Base-by-base conservation (phyloP, 257 asterid species). In the Rauvolfia tetraphylla region DNA sequence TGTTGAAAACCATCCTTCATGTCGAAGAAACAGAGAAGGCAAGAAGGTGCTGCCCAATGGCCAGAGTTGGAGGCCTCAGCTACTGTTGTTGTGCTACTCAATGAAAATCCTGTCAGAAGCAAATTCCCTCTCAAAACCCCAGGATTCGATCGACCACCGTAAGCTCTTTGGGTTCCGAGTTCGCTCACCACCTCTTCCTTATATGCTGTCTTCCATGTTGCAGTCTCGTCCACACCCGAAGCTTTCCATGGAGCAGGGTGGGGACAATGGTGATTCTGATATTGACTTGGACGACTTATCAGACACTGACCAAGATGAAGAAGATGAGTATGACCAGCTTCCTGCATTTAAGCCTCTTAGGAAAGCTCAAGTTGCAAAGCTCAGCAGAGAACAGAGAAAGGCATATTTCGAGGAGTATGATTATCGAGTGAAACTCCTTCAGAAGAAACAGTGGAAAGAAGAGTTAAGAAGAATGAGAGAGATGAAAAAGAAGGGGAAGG, bases 351-450 rank as follows among this genome's bases (percentile, higher is more conserved):
- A 83, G 92, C 96, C 99, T 71, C 96, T 91, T 41, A 86, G 81
- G 85, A 90, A 86, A 79, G 85, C 88, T 77, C 98, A 93, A 85
- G 36, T 95, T 7, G 89, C 89, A 1, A 89, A 79, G 86, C 96
- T 95, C 51, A 89, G 90, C 80, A 83, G 74, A 54, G 97, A 91
- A 53, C 99, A 95, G 84, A 89, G 81, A 81, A 93, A 82, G 82
- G 99, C 98, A 7, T 93, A 95, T 81, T 91, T 89, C 34, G 99
- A 91, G 76, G 98, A 95, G 90, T 95, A 85, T 41, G 98, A 95
- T 75, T 95, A 95, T 80, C 82, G 99, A 27, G 98, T 95, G 79
- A 95, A 95, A 86, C 96, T 95, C 71, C 93, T 93, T 36, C 99
- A 91, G 87, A 95, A 91, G 79, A 91, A 95, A 87, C 98, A 93